A percentile compares a stretch with the other conserved stretches of the same genome.
phyloP scores from a whole-genome alignment of 2,329 filamentous ascomycete genomes.

The Microsporum audouinii region DNA sequence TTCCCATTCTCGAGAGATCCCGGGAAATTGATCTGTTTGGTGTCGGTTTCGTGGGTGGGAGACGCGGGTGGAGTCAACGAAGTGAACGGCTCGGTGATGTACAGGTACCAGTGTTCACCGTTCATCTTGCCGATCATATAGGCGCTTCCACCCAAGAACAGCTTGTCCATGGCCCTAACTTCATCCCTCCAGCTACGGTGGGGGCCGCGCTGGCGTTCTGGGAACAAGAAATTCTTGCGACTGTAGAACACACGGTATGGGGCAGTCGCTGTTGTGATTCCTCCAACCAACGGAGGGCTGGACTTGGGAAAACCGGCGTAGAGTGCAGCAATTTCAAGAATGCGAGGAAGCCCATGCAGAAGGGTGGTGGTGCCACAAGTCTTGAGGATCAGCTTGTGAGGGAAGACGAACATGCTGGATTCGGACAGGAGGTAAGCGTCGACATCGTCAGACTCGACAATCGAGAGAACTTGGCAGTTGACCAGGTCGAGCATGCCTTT shows the following conservation, averaged over 20 bases:
- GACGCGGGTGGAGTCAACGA: constrained; percentile 72
- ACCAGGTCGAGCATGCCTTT: constrained; percentile 95
- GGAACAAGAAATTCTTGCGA: constrained; percentile 95
- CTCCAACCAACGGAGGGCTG: constrained; percentile 53
- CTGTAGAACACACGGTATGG: constrained; percentile 98
- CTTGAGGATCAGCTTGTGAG: constrained; percentile 98
- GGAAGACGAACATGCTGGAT: constrained; percentile 99
- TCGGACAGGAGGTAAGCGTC: constrained; percentile 96
- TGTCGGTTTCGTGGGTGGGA: constrained; percentile 49
- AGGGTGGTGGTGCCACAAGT: constrained; percentile 96
- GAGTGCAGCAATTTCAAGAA: constrained; percentile 80
- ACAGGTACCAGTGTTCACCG: constrained; percentile 97
- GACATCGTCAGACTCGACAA: constrained; percentile 83
- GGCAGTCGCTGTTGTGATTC: constrained; percentile 64
- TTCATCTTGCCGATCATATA: constrained; percentile 99
- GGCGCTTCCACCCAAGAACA: constrained; percentile 83
- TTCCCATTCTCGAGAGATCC: constrained; percentile 17
- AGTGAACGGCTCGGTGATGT: constrained; percentile 78
- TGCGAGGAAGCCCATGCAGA: constrained; percentile 74
- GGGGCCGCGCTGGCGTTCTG: constrained; percentile 83
- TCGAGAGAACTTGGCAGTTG: constrained; percentile 94
- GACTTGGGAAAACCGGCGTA: constrained; percentile 82
- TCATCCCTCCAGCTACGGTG: constrained; percentile 98
- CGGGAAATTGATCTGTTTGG: constrained; percentile 48
- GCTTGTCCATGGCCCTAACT: constrained; percentile 80